phyloP scores from a whole-genome alignment of 768 basidiomycete genomes.

The Tremella yokohamensis region DNA sequence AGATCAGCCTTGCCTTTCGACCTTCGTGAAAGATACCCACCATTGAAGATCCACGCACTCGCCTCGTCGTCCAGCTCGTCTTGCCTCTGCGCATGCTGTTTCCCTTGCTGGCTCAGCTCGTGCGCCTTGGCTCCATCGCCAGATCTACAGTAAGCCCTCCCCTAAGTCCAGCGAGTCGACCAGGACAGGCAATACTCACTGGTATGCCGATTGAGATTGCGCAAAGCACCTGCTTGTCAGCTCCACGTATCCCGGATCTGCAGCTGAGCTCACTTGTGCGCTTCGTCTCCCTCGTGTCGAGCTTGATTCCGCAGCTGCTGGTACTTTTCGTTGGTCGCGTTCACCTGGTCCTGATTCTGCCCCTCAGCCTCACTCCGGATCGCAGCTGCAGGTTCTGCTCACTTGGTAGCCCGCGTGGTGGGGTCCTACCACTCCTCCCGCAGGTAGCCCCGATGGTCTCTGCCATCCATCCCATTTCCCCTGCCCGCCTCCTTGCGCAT shows the following conservation, averaged over 20 bases:
- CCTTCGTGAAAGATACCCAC: slow-evolving; percentile 52
- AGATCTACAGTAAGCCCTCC: slow-evolving; percentile 24
- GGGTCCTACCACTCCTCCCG: slow-evolving; percentile 37
- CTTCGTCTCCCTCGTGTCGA: slow-evolving; percentile 66
- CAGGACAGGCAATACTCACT: slow-evolving; percentile 31
- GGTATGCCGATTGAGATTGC: slow-evolving; percentile 71
- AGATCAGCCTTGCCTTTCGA: slow-evolving; percentile 1
- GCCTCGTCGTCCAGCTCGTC: slow-evolving; percentile 74
- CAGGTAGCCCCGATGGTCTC: slow-evolving; percentile 22
- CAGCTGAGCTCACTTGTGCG: slow-evolving; percentile 29
- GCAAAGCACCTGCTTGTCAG: slow-evolving; percentile 43
- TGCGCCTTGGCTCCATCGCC: slow-evolving; percentile 78
- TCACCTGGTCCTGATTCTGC: slow-evolving; percentile 54
- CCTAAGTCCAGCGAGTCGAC: too few relatives aligned
- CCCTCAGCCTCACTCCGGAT: background rate
- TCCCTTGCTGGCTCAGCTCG: slow-evolving; percentile 73
- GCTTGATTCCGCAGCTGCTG: slow-evolving; percentile 68
- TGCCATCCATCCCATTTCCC: slow-evolving; percentile 8
- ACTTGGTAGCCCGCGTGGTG: slow-evolving; percentile 33
- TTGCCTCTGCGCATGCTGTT: slow-evolving; percentile 73
- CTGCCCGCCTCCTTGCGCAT: slow-evolving; percentile 15
- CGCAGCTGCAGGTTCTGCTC: slow-evolving; percentile 13
- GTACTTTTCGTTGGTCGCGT: slow-evolving; percentile 70
- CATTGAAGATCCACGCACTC: slow-evolving; percentile 78
- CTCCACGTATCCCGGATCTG: background rate